Conservation (phyloP, 352 stramenopile genomes). For the Phytopythium litorale region DNA sequence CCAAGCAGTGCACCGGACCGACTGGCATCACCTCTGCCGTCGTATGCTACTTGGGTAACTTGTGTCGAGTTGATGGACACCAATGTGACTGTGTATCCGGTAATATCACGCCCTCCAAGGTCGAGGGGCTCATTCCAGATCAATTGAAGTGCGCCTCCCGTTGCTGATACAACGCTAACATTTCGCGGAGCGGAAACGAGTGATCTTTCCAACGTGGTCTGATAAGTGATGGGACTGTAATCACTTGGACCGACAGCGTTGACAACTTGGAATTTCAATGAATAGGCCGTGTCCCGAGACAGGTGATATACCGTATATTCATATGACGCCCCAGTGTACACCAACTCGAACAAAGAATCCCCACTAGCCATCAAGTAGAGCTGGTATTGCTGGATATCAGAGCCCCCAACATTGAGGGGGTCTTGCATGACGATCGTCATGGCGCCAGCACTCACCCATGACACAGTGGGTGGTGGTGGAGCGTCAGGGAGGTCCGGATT, state of each 20-base stretch:
- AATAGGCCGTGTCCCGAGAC: constrained; percentile 25
- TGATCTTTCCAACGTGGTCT: constrained; percentile 37
- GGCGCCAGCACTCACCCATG: constrained; percentile 35
- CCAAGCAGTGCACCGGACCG: constrained; percentile 24
- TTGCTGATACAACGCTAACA: constrained; percentile 19
- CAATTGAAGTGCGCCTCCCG: constrained; percentile 38
- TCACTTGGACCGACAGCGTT: constrained; percentile 45
- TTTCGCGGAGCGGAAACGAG: constrained; percentile 33
- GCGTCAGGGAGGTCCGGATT: constrained; percentile 34
- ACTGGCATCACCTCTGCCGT: constrained; percentile 24
- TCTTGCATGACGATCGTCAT: constrained; percentile 54
- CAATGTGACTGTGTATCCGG: constrained; percentile 42
- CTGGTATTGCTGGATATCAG: constrained; percentile 33
- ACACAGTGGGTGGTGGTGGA: constrained; percentile 27
- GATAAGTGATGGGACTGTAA: constrained; percentile 15
- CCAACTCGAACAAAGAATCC: constrained; percentile 15
- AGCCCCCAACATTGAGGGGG: constrained; percentile 41
- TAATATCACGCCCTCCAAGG: constrained; percentile 38
- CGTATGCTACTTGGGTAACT: constrained; percentile 32
- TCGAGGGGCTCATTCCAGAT: constrained; percentile 54
- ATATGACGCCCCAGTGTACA: constrained; percentile 20
- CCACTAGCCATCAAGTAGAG: constrained; percentile 28
- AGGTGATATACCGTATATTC: constrained; percentile 33
- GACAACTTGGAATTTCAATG: constrained; percentile 44
- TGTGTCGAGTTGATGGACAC: constrained; percentile 3